Evolutionary conservation across 1,284 basidiomycete genomes (phyloP).

Genomic region (Ustilago lituana): DNA sequence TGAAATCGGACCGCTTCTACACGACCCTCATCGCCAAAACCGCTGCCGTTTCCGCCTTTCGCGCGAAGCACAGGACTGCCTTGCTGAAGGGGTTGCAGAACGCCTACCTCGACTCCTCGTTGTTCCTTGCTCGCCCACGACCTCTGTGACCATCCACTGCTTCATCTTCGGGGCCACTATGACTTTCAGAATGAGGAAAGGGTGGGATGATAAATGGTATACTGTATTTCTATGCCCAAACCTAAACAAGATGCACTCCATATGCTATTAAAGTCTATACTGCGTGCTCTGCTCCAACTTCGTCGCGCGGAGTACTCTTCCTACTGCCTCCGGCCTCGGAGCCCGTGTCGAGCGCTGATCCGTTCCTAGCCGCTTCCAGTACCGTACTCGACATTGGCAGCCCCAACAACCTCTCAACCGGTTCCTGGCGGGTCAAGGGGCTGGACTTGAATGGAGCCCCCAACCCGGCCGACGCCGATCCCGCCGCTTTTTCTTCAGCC

Average conservation of each 20-base stretch:
- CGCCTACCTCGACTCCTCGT: conserved; percentile 13
- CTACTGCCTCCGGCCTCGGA: conserved; percentile 16
- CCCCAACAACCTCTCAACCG: conserved; percentile 19
- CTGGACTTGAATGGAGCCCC: conserved; percentile 28
- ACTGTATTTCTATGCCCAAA: neutral
- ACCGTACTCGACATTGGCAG: conserved; percentile 2
- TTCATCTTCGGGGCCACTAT: too few species aligned
- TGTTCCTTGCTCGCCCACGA: neutral
- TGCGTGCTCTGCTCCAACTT: conserved; percentile 2
- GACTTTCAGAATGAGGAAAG: too few species aligned
- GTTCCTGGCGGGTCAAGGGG: too few species aligned
- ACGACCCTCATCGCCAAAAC: too few species aligned
- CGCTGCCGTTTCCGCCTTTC: too few species aligned
- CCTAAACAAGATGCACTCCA: neutral
- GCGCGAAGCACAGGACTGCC: neutral
- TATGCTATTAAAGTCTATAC: neutral
- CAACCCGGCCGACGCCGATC: neutral
- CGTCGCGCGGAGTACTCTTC: conserved; percentile 14
- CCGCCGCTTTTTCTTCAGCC: conserved; percentile 1
- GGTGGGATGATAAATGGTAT: too few species aligned
- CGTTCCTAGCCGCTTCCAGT: conserved; percentile 21
- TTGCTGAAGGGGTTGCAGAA: conserved; percentile 17
- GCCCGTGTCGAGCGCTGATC: conserved; percentile 25
- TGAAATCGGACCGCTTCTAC: conserved; percentile 1
- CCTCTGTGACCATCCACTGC: too few species aligned